Evolutionary conservation across 192 early-diverging fungal genomes (phyloP).

Genomic region (Coemansia sp.): DNA sequence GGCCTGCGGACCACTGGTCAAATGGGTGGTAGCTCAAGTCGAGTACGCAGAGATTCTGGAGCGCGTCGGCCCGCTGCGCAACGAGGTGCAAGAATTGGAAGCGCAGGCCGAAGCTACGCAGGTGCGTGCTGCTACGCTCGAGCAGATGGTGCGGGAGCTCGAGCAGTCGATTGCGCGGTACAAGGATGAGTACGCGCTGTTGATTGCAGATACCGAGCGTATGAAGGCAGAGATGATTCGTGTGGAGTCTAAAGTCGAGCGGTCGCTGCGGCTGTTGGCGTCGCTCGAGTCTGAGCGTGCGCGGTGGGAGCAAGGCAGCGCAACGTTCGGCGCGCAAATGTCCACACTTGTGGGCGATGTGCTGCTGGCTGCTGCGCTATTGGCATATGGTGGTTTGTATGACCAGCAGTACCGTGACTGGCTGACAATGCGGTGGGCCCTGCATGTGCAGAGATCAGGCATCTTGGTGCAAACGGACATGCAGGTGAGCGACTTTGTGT

Average conservation of each 20-base stretch:
- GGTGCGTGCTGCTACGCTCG: constrained; percentile 67
- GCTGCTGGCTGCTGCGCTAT: constrained; percentile 86
- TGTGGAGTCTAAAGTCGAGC: constrained; percentile 90
- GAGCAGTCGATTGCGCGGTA: constrained; percentile 87
- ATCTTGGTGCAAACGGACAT: constrained; percentile 67
- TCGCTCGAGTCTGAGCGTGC: constrained; percentile 89
- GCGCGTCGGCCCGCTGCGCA: constrained; percentile 89
- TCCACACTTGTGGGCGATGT: constrained; percentile 97
- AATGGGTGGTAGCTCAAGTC: constrained; percentile 98
- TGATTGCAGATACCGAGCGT: constrained; percentile 88
- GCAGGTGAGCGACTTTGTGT: constrained; percentile 86
- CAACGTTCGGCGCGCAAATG: constrained; percentile 94
- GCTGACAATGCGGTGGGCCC: constrained; percentile 76
- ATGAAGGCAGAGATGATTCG: constrained; percentile 91
- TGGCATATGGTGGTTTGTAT: constrained; percentile 97
- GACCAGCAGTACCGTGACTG: constrained; percentile 92
- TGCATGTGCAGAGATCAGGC: constrained; percentile 52
- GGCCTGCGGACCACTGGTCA: constrained; percentile 96
- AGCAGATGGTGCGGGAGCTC: constrained; percentile 77
- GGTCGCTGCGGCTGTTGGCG: constrained; percentile 81
- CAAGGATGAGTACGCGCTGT: constrained; percentile 96
- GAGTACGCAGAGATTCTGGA: constrained; percentile 91
- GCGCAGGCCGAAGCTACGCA: constrained; percentile 70
- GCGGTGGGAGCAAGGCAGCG: constrained; percentile 88
- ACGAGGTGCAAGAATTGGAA: constrained; percentile 87